Conservation (phyloP, 352 stramenopile genomes). For the Thalassiosira allenii region DNA sequence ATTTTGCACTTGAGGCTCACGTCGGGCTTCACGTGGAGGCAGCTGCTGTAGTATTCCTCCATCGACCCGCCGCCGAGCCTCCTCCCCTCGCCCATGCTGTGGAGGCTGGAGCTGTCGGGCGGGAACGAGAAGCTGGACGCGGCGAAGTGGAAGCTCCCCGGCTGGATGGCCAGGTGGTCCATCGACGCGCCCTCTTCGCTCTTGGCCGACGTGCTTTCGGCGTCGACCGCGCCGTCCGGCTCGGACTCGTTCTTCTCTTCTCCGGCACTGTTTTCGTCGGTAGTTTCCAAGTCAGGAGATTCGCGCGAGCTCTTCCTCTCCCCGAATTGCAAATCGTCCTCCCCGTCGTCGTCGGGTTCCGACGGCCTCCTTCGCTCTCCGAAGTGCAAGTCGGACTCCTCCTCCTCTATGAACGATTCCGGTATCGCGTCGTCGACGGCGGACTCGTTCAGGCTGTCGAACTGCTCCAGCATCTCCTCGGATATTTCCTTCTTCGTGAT, state of each 20-base stretch:
- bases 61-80: constrained; percentile 60
- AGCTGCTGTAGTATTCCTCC: constrained; percentile 76
- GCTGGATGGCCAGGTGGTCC: constrained; percentile 51
- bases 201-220: constrained; percentile 22
- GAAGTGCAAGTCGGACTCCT: constrained; percentile 47
- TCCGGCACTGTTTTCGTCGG: constrained; percentile 36
- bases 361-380: background rate
- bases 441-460: constrained; percentile 48
- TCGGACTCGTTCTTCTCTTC: constrained; percentile 36
- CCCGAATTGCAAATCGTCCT: constrained; percentile 25
- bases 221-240: constrained; percentile 18
- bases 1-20: constrained; percentile 82
- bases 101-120: constrained; percentile 74
- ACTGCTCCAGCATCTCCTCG: constrained; percentile 67
- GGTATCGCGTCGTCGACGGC: constrained; percentile 17
- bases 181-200: constrained; percentile 45
- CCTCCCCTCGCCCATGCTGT: constrained; percentile 58
- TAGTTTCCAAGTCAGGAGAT: constrained; percentile 1
- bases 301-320: background rate
- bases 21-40: constrained; percentile 84
- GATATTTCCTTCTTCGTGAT: constrained; percentile 86
- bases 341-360: background rate
- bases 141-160: constrained; percentile 78
- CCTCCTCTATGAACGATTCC: constrained; percentile 47
- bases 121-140: constrained; percentile 82